These are phyloP conservation scores for Populus alba DNA, from an alignment of 345 rosid genomes.

Conservation along the genomic window DNA sequence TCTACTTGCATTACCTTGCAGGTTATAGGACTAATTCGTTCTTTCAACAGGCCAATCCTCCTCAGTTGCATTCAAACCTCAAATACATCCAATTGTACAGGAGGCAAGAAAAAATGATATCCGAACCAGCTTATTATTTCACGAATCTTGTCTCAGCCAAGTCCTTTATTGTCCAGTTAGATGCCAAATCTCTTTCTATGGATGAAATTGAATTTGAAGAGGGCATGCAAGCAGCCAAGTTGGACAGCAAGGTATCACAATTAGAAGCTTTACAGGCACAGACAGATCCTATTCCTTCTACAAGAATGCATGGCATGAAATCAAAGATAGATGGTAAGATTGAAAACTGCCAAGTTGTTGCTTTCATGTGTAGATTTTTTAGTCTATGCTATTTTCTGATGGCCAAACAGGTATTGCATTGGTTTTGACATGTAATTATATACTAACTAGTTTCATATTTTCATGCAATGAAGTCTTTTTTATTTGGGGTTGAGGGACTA, in stretches of 20 bases:
- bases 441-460: not conserved
- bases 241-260: constrained; percentile 28
- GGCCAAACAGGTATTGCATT: not conserved
- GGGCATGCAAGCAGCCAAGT: constrained; percentile 51
- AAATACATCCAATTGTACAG: constrained; percentile 52
- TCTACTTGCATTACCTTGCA: not conserved
- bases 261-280: constrained; percentile 16
- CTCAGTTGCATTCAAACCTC: constrained; percentile 59
- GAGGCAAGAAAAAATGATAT: constrained; percentile 47
- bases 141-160: constrained; percentile 52
- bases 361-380: not conserved
- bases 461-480: not conserved
- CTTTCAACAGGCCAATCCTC: constrained; percentile 55
- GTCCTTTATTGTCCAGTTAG: constrained; percentile 48
- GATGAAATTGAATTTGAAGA: constrained; percentile 56
- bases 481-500: not conserved
- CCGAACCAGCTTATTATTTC: constrained; percentile 58
- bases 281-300: constrained; percentile 21
- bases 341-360: not conserved
- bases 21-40: not conserved
- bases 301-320: constrained; percentile 16
- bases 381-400: no score
- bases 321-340: constrained; percentile 28
- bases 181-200: constrained; percentile 56
- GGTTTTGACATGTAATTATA: not conserved